Conservation (phyloP, 129 eudicot species). For the Artemisia annua region DNA sequence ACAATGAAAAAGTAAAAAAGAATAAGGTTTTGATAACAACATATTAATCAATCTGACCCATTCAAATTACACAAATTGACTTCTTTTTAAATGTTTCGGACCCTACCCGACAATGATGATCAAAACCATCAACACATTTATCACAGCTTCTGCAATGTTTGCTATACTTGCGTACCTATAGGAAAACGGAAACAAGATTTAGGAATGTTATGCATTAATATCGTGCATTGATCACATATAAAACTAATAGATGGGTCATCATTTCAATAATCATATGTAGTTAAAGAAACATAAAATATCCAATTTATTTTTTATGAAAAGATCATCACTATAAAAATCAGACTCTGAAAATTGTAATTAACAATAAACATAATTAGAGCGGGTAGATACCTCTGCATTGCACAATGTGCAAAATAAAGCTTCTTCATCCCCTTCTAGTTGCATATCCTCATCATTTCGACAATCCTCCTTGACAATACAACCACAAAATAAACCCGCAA, state of each 20-base stretch:
- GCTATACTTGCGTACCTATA: conserved; percentile 94
- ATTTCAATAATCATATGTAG: background rate
- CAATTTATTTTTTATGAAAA: background rate
- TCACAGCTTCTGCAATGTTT: conserved; percentile 99
- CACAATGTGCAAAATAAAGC: conserved; percentile 96
- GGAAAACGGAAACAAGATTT: conserved; percentile 11
- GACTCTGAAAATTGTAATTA: background rate
- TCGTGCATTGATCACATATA: background rate
- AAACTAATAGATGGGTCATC: conserved; percentile 1
- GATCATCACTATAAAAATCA: conserved; percentile 1
- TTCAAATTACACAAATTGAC: background rate
- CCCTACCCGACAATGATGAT: conserved; percentile 96
- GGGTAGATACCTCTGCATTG: conserved; percentile 72
- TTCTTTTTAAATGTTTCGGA: background rate
- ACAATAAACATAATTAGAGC: background rate
- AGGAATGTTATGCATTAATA: background rate
- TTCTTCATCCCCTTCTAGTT: conserved; percentile 68
- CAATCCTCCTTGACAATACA: conserved; percentile 88
- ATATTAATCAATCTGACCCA: background rate
- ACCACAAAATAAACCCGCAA: conserved; percentile 65
- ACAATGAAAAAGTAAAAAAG: background rate
- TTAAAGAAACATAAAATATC: background rate
- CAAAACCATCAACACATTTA: conserved; percentile 97
- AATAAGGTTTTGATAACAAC: background rate
- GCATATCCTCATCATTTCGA: conserved; percentile 61